Evolutionary conservation across 2,329 filamentous ascomycete genomes (phyloP), one percentile per base, ranked within the genome.

Genomic region (Myriosclerotinia duriaeana): DNA sequence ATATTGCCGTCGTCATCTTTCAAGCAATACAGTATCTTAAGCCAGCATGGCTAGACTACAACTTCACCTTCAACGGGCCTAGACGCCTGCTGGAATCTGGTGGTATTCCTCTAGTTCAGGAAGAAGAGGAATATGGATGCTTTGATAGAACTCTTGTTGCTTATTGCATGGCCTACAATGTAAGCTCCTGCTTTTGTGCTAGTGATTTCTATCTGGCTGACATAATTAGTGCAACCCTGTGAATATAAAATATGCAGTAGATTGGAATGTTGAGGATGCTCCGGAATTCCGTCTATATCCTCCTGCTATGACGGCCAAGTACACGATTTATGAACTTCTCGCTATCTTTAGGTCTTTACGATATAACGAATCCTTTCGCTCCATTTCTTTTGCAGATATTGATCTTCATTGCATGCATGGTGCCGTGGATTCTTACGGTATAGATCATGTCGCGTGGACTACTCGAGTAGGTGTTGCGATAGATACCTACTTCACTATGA

Each of bases 341-440:
- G 87, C 89, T 5, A 83, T 91, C n/a, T 83, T 90, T 80, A 82
- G 88, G 68, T 82, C 89, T 12, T 76, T 91, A 64, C 84, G 89
- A 52, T 91, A 90, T 76, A 91, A 91, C 72, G 87, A 91, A 72
- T 84, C 81, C 0, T 91, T 91, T 75, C 80, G 80, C 38, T 85
- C 86, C 1, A 86, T 91, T 30, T 91, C 88, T 0, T 91, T 91
- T 73, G 83, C 83, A 38, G 83, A 84, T 50, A 82, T 90, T 56
- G 83, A 82, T 69, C 78, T 91, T n/a, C 87, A 90, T 73, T 78
- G 80, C 40, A 76, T 91, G n/a, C 87, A 89, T 70, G 83, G 84
- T 17, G 74, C 87, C 34, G 80, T 82, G 66, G 89, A 91, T 74
- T 73, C 78, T 1, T 82, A 85, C 75, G 88, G 87, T 0, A 78